Evolutionary conservation across 345 rosid species (phyloP).

Genomic region (Odontarrhena argentea): DNA sequence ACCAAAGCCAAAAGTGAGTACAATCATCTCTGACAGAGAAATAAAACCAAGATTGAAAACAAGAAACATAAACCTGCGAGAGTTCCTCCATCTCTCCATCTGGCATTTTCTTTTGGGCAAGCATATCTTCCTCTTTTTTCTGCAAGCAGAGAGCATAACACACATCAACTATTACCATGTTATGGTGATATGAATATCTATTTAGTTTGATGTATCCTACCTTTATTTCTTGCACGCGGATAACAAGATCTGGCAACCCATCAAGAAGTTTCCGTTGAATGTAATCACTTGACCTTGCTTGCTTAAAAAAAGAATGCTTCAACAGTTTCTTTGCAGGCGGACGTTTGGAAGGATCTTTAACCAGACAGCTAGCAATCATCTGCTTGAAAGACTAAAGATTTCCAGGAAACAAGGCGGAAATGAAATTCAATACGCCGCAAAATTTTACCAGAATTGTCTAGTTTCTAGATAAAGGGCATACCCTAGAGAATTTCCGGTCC

Average conservation of each 20-base stretch:
- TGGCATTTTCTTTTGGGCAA: conserved; percentile 98
- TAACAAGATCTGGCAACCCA: conserved; percentile 93
- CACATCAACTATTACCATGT: neutral
- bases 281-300: conserved; percentile 91
- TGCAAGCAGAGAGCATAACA: conserved; percentile 42
- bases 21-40: neutral
- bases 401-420: conserved; percentile 31
- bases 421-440: conserved; percentile 2
- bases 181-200: neutral
- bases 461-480: conserved; percentile 36
- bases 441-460: neutral
- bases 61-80: conserved; percentile 73
- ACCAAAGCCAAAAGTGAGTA: neutral
- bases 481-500: conserved; percentile 94
- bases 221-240: conserved; percentile 86
- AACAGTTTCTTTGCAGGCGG: conserved; percentile 82
- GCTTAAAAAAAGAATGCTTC: conserved; percentile 93
- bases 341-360: conserved; percentile 94
- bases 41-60: conserved; percentile 17
- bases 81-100: conserved; percentile 91
- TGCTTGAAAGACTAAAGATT: conserved; percentile 88
- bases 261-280: conserved; percentile 74
- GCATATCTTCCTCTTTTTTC: conserved; percentile 99
- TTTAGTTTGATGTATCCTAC: conserved; percentile 41
- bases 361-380: conserved; percentile 98